These are phyloP conservation scores for Podaxis sp. DNA, from an alignment of 768 basidiomycete genomes.

Conservation along the genomic window DNA sequence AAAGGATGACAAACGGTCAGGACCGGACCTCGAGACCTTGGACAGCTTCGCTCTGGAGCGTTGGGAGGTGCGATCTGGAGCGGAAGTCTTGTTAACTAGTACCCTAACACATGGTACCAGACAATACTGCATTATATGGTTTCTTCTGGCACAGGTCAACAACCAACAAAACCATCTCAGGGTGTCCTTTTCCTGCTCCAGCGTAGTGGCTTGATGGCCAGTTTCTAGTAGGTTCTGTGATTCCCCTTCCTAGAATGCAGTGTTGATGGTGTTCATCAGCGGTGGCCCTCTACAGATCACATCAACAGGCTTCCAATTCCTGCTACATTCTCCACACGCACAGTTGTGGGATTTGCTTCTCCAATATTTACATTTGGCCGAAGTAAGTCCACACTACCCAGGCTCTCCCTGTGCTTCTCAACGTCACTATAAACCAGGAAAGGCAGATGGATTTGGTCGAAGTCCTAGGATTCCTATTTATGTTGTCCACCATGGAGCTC, in stretches of 20 bases:
- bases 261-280: conserved; percentile 30
- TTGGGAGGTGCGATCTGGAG: conserved; percentile 71
- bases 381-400: conserved; percentile 46
- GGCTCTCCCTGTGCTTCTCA: conserved; percentile 21
- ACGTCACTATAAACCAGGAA: conserved; percentile 47
- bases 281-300: conserved; percentile 77
- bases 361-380: conserved; percentile 84
- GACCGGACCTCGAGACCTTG: conserved; percentile 57
- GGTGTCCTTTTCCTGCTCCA: conserved; percentile 84
- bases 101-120: conserved; percentile 39
- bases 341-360: conserved; percentile 95
- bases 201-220: conserved; percentile 84
- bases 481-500: conserved; percentile 95
- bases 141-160: conserved; percentile 80
- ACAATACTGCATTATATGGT: conserved; percentile 99
- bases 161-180: conserved; percentile 72
- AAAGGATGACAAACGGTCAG: conserved; percentile 56
- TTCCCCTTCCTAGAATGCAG: conserved; percentile 5
- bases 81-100: conserved; percentile 5
- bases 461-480: conserved; percentile 92
- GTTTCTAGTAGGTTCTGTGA: conserved; percentile 49
- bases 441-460: conserved; percentile 91
- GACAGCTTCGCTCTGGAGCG: conserved; percentile 83
- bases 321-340: conserved; percentile 90
- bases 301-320: conserved; percentile 93